Base-by-base conservation (phyloP, 2,329 filamentous ascomycete species). In the Diplodia seriata region DNA sequence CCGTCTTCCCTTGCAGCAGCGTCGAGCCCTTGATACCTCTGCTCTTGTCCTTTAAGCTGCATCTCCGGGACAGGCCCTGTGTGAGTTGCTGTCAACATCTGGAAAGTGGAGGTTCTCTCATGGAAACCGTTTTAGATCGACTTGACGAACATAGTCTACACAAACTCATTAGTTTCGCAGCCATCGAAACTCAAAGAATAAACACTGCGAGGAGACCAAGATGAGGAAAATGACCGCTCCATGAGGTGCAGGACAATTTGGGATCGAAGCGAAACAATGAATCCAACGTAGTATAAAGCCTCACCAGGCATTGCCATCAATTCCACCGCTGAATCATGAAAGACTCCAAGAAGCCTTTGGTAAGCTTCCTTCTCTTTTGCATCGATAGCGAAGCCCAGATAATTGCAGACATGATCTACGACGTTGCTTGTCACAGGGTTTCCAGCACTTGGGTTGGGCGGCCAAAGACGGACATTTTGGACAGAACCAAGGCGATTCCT, bases 21-120 rank as follows among this genome's bases (percentile, higher is more conserved):
- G 74, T 72, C 11, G 72, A 70, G 1, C 70, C 69, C 3, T 55
- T 33, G 9, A 15, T 49, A 5, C 43, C 51, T 8, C 36, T 64
- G 18, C 40, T 62, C 5, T 74, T 71, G 68, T 80, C 78, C 62
- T 73, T 70, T 67, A 80, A 78, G 26, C 70, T 76, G 61, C 77
- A 81, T 61, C 72, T 77, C 79, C 80, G 82, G 6, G 81, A 81
- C 81, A 83, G 1, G 80, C 82, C 2, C 77, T 77, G 43, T 80
- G 73, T 4, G 73, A 68, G 53, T 83, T 82, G 5, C 31, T 49
- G n/a, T 47, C 31, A 6, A 12, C n/a, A 20, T 36, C 23, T 18
- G 51, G 63, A n/a, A 56, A 54, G 7, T 66, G 51, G 8, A 66
- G 15, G 12, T 56, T 33, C 11, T 75, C 70, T 68, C 80, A 68